Evolutionary conservation across 1,284 basidiomycete genomes (phyloP), one percentile per base, ranked within the genome.

Genomic region (Rhodotorula sp.): DNA sequence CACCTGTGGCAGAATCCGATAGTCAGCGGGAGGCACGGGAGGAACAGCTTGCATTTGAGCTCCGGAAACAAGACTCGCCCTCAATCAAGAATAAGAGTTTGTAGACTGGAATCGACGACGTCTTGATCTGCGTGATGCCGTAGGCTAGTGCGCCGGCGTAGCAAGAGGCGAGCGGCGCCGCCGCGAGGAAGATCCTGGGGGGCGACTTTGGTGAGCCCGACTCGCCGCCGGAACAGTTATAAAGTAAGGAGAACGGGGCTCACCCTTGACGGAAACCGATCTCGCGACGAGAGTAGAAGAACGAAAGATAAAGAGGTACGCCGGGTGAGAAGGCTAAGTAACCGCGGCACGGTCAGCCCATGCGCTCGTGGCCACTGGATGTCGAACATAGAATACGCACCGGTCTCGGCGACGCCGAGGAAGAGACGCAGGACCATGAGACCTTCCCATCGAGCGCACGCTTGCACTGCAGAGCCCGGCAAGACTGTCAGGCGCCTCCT

Each of bases 71-170:
- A 42, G 37, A 42, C 37, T 42, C 37, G 10, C 37, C 37, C 54
- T 80, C 79, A 54, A 80, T 68, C 26, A 79, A 42, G 65, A 79
- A 66, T 24, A 80, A 66, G 55, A 79, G 54, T 22, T 78, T 68
- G 76, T 77, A 80, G 1, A 64, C 64, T 15, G 67, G 74, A 5
- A 80, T 46, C 0, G 64, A 14, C 2, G 76, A 67, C 53, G 61
- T 53, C 48, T 77, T 64, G 7, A 75, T 72, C 10, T 77, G 75
- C 4, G 78, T 71, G 56, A 80, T 64, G 1, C 76, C 79, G 60
- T 79, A 80, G 0, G 62, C 62, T 24, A 63, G 62, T 0, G 62
- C 54, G 15, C 62, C 62, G 18, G 68, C 68, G 70, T 62, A 67
- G 60, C 60, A 61, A 1, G 45, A 49, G 0, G 65, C 65, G n/a